These are phyloP conservation scores for Schizosaccharomyces versatilis DNA, from an alignment of 1,139 yeast species.

Conservation along the genomic window DNA sequence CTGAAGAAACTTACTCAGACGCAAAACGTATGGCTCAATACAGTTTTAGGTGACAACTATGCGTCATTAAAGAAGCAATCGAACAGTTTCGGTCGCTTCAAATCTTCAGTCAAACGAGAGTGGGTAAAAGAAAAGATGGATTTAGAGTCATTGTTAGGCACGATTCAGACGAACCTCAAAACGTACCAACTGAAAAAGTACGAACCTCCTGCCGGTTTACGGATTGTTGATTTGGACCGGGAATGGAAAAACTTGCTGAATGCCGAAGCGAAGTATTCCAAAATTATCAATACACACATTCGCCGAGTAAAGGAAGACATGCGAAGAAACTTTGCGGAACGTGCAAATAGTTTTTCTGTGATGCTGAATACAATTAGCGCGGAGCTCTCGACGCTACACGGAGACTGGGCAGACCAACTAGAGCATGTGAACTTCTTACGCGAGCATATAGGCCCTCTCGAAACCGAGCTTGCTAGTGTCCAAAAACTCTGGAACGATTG, in stretches of 20 bases:
- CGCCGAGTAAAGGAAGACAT: conserved; percentile 24
- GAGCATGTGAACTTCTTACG: conserved; percentile 18
- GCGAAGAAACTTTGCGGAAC: conserved; percentile 24
- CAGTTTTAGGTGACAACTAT: conserved; percentile 18
- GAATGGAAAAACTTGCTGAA: conserved; percentile 19
- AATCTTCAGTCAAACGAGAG: conserved; percentile 19
- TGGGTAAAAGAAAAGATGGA: conserved; percentile 24
- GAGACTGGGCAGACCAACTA: conserved; percentile 22
- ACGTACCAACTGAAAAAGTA: conserved; percentile 21
- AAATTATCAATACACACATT: conserved; percentile 15
- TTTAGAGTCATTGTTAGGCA: conserved; percentile 21
- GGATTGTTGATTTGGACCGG: conserved; percentile 18
- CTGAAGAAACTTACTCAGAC: conserved; percentile 16
- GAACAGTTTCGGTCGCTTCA: conserved; percentile 17
- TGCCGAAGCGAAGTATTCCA: conserved; percentile 20
- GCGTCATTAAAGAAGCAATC: conserved; percentile 19
- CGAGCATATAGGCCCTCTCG: conserved; percentile 20
- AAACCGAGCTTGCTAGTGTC: conserved; percentile 16
- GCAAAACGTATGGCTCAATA: conserved; percentile 13
- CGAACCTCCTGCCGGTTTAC: conserved; percentile 20
- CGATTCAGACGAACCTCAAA: conserved; percentile 22
- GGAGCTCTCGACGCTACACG: conserved; percentile 20
- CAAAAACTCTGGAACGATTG: conserved; percentile 17
- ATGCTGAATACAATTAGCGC: conserved; percentile 18
- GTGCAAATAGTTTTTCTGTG: conserved; percentile 21